Base-by-base conservation (phyloP, 176 grass and related monocot genomes). In the Cymbopogon citratus region DNA sequence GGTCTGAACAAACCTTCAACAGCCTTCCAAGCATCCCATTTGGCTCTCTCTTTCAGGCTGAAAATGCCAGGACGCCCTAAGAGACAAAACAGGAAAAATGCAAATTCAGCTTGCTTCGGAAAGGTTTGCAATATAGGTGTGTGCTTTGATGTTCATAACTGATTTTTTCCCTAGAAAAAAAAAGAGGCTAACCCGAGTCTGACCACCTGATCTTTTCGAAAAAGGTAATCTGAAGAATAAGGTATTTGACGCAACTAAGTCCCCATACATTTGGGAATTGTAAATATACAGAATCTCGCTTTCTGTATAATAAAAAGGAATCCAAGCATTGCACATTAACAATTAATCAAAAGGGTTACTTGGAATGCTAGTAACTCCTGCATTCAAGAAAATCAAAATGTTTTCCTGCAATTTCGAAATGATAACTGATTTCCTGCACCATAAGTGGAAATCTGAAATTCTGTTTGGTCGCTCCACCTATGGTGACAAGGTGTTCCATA, bases 11-110 rank as follows among this genome's bases (percentile, higher is more conserved):
- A 65, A 98, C 90, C 92, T 94, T 98, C 88, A 29, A 89, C 86
- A 5, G 81, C 66, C 75, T 94, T 94, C 92, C 95, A 98, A 57
- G 92, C 88, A 80, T 98, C 90, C 92, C 92, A 98, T 49, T 98
- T 98, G 59, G 88, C 88, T 76, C 56, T 90, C 9, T 96, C 90
- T 76, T 77, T 96, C 77, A 90, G 25, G 80, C 76, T 92, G 80
- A 92, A 92, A 40, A 92, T 59, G 19, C 88, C 88, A 39, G 90
- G 90, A 5, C 93, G 88, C 63, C 67, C 93, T 96, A 82, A 71
- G 3, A 71, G 8, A 63, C 9, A 56, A 45, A 78, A 72, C 43
- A 63, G 4, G 11, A 63, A 18, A 46, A 31, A 45, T 29, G 7
- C 1, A 11, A 29, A 76, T 27, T 18, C 36, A 64, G 57, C 15